Evolutionary conservation across 129 eudicot genomes (phyloP), one percentile per base, ranked within the genome.

Genomic region (Flaveria sonorensis): DNA sequence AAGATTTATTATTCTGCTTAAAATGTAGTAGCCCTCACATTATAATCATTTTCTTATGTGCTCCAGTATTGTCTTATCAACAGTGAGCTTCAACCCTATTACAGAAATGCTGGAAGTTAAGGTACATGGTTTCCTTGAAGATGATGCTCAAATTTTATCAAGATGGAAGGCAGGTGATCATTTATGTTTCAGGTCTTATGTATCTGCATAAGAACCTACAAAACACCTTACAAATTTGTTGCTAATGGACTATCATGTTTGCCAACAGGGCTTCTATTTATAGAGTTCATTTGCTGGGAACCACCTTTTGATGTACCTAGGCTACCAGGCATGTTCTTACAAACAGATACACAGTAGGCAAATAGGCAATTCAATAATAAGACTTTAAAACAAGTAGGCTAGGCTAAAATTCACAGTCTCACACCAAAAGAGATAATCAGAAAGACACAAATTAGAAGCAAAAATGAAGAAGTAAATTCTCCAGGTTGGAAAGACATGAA

Each of bases 1-100:
- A 51, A 20, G 10, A 50, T 51, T 65, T 76, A 51, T 73, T 46
- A 62, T 24, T 75, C 50, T 23, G 60, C 60, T 74, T 45, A 28
- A 1, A 46, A 65, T 30, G 16, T 32, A 47, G 23, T 32, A 32
- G 51, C 36, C 64, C 59, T 63, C 47, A 46, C 71, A 13, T 45
- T 13, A 30, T 75, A 47, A 64, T 19, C 18, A 15, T 19, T 30
- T 19, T 52, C 39, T 68, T 26, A 43, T 47, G 32, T 21, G 9
- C 79, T 62, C 79, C 60, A 45, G 48, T 21, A 43, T 32, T 6
- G 7, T 20, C 20, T 21, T 24, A 16, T 74, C 70, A 74, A 21
- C 69, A 74, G 40, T 16, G 46, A 13, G 61, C 16, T 47, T 32
- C 60, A 24, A 43, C 46, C 78, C 46, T 23, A 16, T 26, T 43